phyloP scores from a whole-genome alignment of 208 protist genomes.

The Dictyostelium gargantuum region DNA sequence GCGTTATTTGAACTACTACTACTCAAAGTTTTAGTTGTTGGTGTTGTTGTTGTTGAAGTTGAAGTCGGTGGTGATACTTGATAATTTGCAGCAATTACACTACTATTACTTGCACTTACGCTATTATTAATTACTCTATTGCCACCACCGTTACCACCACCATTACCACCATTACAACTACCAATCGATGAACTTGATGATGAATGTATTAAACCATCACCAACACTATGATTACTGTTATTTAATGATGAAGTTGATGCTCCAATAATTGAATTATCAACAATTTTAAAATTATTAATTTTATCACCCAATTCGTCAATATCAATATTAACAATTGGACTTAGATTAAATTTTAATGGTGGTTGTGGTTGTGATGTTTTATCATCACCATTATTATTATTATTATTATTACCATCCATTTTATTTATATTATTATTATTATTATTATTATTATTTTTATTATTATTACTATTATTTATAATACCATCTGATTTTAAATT shows the following conservation, averaged over 20 bases:
- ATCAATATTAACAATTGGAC: neutral
- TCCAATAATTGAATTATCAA: neutral
- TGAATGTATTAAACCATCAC: neutral
- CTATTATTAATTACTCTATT: neutral
- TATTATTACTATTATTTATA: neutral
- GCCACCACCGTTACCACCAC: neutral
- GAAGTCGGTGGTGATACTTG: neutral
- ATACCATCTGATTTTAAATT: neutral
- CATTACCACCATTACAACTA: neutral
- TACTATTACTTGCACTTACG: neutral
- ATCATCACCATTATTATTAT: neutral
- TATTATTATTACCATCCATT: neutral
- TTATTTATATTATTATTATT: neutral
- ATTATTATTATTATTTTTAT: conserved; percentile 2
- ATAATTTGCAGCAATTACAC: neutral
- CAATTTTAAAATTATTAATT: conserved; percentile 1
- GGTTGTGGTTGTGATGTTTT: neutral
- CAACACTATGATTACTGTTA: neutral
- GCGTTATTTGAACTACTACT: neutral
- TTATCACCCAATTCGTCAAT: neutral
- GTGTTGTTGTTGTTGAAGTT: neutral
- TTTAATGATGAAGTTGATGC: neutral
- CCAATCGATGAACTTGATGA: neutral
- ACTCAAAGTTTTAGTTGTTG: neutral
- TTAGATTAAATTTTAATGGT: neutral